Percentiles rank a stretch among this genome's conserved stretches.
Evolutionary conservation across 1,284 basidiomycete species (phyloP).

Genomic region (Coniferiporia weirii): DNA sequence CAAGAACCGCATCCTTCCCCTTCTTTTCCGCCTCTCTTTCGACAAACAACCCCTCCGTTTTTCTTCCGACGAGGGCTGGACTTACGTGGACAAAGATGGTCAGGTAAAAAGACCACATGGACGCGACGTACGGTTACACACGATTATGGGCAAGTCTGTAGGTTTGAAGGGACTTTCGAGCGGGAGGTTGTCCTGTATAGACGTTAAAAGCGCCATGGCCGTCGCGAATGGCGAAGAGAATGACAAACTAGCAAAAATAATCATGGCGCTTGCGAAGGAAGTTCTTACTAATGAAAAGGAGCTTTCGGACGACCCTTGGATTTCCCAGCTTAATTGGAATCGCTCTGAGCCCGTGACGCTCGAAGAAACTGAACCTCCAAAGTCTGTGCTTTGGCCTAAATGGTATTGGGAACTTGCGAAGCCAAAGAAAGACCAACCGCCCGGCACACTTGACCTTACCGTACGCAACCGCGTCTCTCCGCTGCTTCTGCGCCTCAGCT

Average conservation of each 20-base stretch:
- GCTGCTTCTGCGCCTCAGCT: slow-evolving; percentile 81
- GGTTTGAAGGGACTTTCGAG: slow-evolving; percentile 36
- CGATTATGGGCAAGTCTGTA: slow-evolving; percentile 40
- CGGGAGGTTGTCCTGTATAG: slow-evolving; percentile 33
- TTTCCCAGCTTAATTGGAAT: slow-evolving; percentile 66
- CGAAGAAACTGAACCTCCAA: not conserved
- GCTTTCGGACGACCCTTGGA: slow-evolving; percentile 47
- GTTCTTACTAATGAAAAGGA: slow-evolving; percentile 21
- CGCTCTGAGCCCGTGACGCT: slow-evolving; percentile 17
- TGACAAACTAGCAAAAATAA: slow-evolving; percentile 26
- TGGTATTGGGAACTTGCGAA: slow-evolving; percentile 94
- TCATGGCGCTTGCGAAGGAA: slow-evolving; percentile 37
- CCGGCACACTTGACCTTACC: slow-evolving; percentile 80
- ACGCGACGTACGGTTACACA: slow-evolving; percentile 35
- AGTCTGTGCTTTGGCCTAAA: slow-evolving; percentile 65
- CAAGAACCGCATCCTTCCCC: slow-evolving; percentile 67
- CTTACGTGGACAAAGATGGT: slow-evolving; percentile 40
- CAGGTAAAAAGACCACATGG: slow-evolving; percentile 31
- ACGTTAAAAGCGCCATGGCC: slow-evolving; percentile 37
- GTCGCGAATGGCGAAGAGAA: slow-evolving; percentile 36
- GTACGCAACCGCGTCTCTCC: slow-evolving; percentile 83
- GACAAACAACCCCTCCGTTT: slow-evolving; percentile 65
- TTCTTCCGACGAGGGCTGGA: slow-evolving; percentile 62
- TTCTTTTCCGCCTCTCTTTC: slow-evolving; percentile 76
- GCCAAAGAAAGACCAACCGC: slow-evolving; percentile 58